Evolutionary conservation across 2,329 filamentous ascomycete genomes (phyloP), one percentile per base, ranked within the genome.

Genomic region (Claviceps arundinis): DNA sequence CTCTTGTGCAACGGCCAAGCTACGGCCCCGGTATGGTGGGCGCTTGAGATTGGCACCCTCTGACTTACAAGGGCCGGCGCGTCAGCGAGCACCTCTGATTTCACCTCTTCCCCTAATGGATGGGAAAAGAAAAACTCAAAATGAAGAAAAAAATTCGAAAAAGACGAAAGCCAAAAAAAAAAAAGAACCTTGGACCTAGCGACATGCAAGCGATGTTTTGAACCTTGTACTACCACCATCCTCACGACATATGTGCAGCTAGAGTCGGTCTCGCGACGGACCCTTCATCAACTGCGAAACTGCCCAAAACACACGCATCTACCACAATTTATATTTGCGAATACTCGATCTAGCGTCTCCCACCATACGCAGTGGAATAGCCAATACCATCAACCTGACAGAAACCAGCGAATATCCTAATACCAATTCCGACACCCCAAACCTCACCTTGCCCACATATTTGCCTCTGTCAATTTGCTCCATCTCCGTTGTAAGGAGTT

Each of bases 11-110:
- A 49, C 73, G 76, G 55, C 70, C 74, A 60, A 75, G 72, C 62
- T 81, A 80, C 59, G 76, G 78, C 30, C 73, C 77, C 52, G 77
- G 77, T 51, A 78, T 79, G 73, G 74, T 78, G 53, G 75, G 75
- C 55, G 77, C 73, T 62, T 82, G 72, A 71, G 43, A 45, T 1
- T 6, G 11, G 9, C 30, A 8, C 6, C 24, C 9, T 4, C 43
- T 30, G 43, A 6, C 17, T 6, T 45, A 24, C 4, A 16, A 11
- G 9, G 30, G 30, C 9, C 30, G 30, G 30, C 30, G 3, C 30
- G 30, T 34, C 9, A 34, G 30, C 30, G 9, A 34, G 30, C 9
- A 34, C 7, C 41, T 24, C 44, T 11, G n/a, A 9, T n/a, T 8
- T n/a, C 7, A 5, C 14, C 7, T n/a, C 4, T 5, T 37, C 34